Base-by-base conservation (phyloP, 2,329 filamentous ascomycete genomes). In the Tolypocladium amazonense region DNA sequence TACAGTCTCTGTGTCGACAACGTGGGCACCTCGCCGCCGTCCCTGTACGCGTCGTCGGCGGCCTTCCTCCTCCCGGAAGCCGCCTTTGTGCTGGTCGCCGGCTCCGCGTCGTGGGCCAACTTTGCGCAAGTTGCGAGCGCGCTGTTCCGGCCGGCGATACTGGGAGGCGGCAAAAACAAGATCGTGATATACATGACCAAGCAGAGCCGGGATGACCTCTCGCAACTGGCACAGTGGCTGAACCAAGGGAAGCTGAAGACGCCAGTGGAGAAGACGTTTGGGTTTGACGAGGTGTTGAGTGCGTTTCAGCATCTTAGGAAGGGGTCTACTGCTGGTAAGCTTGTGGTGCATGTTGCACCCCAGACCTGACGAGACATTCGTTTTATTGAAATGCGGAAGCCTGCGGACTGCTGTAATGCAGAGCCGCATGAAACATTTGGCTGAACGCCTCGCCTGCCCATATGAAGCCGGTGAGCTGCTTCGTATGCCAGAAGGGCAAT, bases 241-340 rank as follows among this genome's bases (percentile, higher is more conserved):
- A 70, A 72, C 8, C 77, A 87, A 62, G 84, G 83, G 0, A 85
- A 81, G 66, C 63, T 88, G 15, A 81, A 77, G 70, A 73, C 79
- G 5, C 74, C 84, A 1, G 68, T 87, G 39, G 85, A 87, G 67
- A 74, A 76, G 39, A 75, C 74, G 2, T 87, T 79, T 65, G 75
- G 76, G 27, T 84, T 86, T 67, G 79, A 82, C 23, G 79, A 88
- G 59, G 79, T 76, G 2, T 71, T 74, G 1, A 75, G 80, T 66
- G 86, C 84, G 3, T 86, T 81, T 71, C 77, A 80, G 69, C 81
- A 77, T 62, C 67, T 88, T 65, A 85, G 83, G 72, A 81, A 78
- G 3, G 81, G 81, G 0, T 77, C 82, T n/a, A 75, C 80, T 4
- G 80, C 73, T 57, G 86, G 86, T 0, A 89, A 88, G 75, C 73